These are phyloP conservation scores for Colletotrichum shisoi DNA, from an alignment of 2,329 filamentous ascomycete genomes.

Conservation along the genomic window DNA sequence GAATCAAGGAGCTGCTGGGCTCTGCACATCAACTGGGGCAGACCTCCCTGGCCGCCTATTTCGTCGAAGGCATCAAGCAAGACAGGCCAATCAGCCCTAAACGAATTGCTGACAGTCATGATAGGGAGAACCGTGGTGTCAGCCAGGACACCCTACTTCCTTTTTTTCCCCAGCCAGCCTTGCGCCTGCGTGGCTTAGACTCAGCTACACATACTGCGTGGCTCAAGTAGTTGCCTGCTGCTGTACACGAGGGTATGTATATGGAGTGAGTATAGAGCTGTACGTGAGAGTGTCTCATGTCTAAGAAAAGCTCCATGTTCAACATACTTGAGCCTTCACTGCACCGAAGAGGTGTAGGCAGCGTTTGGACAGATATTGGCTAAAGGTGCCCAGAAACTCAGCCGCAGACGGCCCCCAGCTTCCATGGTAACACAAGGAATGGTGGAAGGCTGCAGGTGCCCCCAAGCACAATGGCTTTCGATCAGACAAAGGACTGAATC, in stretches of 20 bases:
- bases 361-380: too few relatives aligned
- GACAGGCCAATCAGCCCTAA: not conserved
- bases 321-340: too few relatives aligned
- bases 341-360: too few relatives aligned
- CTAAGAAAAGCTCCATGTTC: too few relatives aligned
- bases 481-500: too few relatives aligned
- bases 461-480: too few relatives aligned
- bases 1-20: not conserved
- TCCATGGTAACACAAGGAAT: too few relatives aligned
- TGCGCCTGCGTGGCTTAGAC: too few relatives aligned
- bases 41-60: not conserved
- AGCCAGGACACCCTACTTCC: not conserved
- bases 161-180: not conserved
- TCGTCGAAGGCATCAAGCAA: not conserved
- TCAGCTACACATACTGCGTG: not conserved
- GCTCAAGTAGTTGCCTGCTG: not conserved
- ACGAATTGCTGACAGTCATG: too few relatives aligned
- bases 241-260: not conserved
- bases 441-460: too few relatives aligned
- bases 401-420: too few relatives aligned
- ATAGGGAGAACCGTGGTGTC: not conserved
- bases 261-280: not conserved
- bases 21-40: not conserved
- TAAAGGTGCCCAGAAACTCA: too few relatives aligned
- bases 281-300: not conserved